phyloP scores from a whole-genome alignment of 495 filamentous ascomycete genomes.

The Xylaria intraflava region DNA sequence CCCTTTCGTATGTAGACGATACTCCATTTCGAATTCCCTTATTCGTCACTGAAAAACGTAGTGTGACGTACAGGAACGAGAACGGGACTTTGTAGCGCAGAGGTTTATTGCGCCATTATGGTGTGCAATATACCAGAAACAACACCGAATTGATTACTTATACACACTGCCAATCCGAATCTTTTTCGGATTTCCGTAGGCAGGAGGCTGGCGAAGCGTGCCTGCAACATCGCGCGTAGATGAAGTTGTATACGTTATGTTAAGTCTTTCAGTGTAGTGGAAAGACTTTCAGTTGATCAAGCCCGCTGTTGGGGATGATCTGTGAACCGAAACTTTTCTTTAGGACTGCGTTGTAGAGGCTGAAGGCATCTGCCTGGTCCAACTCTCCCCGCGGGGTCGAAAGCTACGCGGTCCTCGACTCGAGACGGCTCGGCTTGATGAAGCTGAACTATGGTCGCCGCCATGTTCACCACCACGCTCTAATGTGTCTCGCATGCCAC shows the following conservation, averaged over 20 bases:
- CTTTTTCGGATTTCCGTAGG: conserved; percentile 2
- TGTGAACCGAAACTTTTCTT: background rate
- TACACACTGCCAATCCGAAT: conserved; percentile 11
- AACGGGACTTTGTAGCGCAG: background rate
- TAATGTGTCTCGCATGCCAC: conserved; percentile 18
- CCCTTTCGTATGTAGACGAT: background rate
- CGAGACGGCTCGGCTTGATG: conserved; percentile 18
- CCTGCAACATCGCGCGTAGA: background rate
- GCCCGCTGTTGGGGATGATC: background rate
- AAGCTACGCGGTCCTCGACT: conserved; percentile 19
- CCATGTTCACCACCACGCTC: conserved; percentile 14
- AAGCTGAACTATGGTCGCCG: conserved; percentile 16
- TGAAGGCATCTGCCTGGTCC: conserved; percentile 12
- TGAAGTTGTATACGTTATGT: background rate
- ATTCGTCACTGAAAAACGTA: background rate
- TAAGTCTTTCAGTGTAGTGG: background rate
- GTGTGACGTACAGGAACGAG: background rate
- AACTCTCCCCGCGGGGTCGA: conserved; percentile 20
- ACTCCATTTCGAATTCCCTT: conserved; percentile 2
- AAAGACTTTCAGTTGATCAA: background rate
- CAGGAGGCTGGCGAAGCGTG: conserved; percentile 1
- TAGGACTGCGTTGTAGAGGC: conserved; percentile 18
- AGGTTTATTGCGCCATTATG: background rate
- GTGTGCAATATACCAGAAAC: conserved; percentile 8
- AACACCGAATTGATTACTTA: conserved; percentile 8